Evolutionary conservation across 306 rosid genomes (phyloP), one percentile per base, ranked within the genome.

Genomic region (Alnus glutinosa): DNA sequence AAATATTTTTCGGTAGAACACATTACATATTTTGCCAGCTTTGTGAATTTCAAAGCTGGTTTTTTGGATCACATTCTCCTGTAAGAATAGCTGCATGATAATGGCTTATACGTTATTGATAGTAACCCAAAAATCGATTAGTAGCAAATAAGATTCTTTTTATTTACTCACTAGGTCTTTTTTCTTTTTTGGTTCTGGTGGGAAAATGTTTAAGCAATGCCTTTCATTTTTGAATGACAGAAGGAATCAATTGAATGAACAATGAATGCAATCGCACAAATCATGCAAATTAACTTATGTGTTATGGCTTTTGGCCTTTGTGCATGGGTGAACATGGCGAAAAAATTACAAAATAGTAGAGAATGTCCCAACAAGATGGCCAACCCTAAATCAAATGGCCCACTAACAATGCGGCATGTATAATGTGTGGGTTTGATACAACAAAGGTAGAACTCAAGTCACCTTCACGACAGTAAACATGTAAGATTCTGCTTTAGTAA

Each of bases 1-100:
- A 28, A 52, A 50, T 61, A 74, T 75, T 81, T 71, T 66, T 49
- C 28, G 51, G 68, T 36, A 59, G 68, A 78, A 67, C 49, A 47
- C 74, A 44, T 77, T 69, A 47, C 64, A 59, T 76, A 9, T 51
- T 81, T 79, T 75, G 51, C 48, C 49, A 46, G 61, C 34, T 74
- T 50, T 75, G 67, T 14, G 50, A 12, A 49, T 59, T 3, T 59
- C 55, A 51, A 36, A 7, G 10, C 28, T 39, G 68, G 37, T 68
- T 48, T 75, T 30, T 63, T 74, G 71, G 57, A 73, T 80, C 47
- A 47, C 66, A 79, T 30, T 79, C 62, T 77, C 30, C 32, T 71
- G 68, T 32, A 36, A 36, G 12, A 66, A 70, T 4, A 55, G 51
- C 2, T 78, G 15, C 55, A 77, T 7, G 16, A 72, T 59, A 49